Percentiles rank a stretch among this genome's conserved stretches.
These are phyloP conservation scores for Penicillium sp. DNA, from an alignment of 2,329 filamentous ascomycete genomes.

Conservation along the genomic window DNA sequence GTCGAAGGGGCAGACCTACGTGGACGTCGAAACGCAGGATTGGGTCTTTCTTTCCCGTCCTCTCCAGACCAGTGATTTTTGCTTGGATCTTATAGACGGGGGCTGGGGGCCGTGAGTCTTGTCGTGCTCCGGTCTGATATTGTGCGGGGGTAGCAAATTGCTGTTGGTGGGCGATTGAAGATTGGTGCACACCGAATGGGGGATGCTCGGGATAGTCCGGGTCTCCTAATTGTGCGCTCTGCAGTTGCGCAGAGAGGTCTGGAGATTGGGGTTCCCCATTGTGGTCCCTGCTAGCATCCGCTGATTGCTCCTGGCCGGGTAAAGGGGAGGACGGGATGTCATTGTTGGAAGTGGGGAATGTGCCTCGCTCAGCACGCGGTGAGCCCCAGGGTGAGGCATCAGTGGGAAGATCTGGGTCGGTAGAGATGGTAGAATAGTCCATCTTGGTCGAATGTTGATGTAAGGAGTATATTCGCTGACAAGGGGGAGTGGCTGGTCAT, in stretches of 20 bases:
- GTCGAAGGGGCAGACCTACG: conserved; percentile 56
- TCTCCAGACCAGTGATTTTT: conserved; percentile 90
- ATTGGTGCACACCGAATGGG: conserved; percentile 40
- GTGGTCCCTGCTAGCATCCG: conserved; percentile 25
- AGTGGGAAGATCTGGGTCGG: conserved; percentile 59
- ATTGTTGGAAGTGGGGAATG: conserved; percentile 36
- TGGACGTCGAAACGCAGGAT: conserved; percentile 95
- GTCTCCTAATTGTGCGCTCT: conserved; percentile 42
- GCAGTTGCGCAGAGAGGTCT: conserved; percentile 45
- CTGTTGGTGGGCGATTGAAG: conserved; percentile 42
- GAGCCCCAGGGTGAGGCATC: conserved; percentile 65
- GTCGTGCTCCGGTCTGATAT: conserved; percentile 47
- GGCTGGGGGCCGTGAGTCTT: conserved; percentile 48
- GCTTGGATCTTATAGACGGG: conserved; percentile 84
- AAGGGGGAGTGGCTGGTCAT: conserved; percentile 23
- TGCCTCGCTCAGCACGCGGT: conserved; percentile 52
- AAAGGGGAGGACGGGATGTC: conserved; percentile 46
- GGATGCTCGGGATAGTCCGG: conserved; percentile 37
- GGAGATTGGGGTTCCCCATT: conserved; percentile 41
- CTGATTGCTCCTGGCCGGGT: conserved; percentile 38
- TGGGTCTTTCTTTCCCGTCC: conserved; percentile 92
- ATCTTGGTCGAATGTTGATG: conserved; percentile 43
- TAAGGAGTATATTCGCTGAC: conserved; percentile 19
- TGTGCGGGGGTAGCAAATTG: conserved; percentile 47
- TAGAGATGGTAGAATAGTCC: conserved; percentile 64